Evolutionary conservation across 495 filamentous ascomycete species (phyloP), one percentile per base, ranked within the genome.

Genomic region (Haplographium delicatum): DNA sequence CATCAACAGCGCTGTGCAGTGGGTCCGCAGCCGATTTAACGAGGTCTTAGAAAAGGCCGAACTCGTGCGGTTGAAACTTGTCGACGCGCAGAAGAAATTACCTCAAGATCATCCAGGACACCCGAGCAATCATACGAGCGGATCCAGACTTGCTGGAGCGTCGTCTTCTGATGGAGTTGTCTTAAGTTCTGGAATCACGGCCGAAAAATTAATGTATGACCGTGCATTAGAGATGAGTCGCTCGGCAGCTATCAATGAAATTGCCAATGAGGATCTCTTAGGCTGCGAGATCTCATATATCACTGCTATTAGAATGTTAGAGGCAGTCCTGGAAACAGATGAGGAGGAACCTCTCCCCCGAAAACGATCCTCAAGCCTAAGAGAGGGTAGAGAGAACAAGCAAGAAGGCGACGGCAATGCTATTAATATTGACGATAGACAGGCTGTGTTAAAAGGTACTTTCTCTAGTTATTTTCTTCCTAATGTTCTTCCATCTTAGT

Each of bases 201-300:
- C 93, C 0, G 93, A 96, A 68, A 95, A 88, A 66, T 68, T 98
- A 40, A 98, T 98, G 94, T 98, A 95, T 58, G 94, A 98, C 55
- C 88, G 93, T 11, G 93, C 93, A 3, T 67, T 96, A 19, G 93
- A 98, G 65, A 96, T 98, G 93, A 95, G 89, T 57, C 82, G 89
- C 30, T 79, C 87, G 2, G 90, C 93, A 5, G 93, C 93, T 3
- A 91, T 97, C 62, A 95, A 91, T 58, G 93, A 98, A 68, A 83
- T 97, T 44, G 88, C 91, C 7, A 85, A 88, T 42, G 87, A 94
- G 49, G 91, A 98, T 71, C 74, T 98, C 1, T 66, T 70, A 1
- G 91, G 89, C 16, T 96, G 91, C 51, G 91, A 97, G 62, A 81
- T 95, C n/a, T 84, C 85, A 19, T 98, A 98, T 60, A 70, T 86